Conservation (phyloP, 2,329 filamentous ascomycete species). For the Pseudonectria buxi region DNA sequence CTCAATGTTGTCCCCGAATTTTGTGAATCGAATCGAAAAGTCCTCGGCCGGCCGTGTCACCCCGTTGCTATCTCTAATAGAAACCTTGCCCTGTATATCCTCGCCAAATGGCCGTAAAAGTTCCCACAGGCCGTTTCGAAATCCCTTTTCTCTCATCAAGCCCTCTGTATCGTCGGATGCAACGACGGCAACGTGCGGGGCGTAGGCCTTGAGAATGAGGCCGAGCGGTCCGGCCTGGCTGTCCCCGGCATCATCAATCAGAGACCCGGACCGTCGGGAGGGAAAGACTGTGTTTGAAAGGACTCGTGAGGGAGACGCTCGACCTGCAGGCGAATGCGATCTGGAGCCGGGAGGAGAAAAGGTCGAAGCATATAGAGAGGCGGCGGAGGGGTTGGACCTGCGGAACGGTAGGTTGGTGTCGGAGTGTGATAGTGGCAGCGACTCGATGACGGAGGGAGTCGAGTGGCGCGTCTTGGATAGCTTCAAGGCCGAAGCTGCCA, state of each 20-base stretch:
- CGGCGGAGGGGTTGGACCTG: constrained; percentile 49
- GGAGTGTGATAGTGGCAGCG: constrained; percentile 41
- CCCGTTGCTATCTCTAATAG: constrained; percentile 83
- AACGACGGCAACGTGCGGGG: constrained; percentile 81
- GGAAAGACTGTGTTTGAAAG: constrained; percentile 54
- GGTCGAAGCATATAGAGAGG: constrained; percentile 59
- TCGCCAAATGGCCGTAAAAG: constrained; percentile 89
- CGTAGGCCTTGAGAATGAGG: constrained; percentile 76
- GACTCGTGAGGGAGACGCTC: constrained; percentile 49
- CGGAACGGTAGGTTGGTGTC: constrained; percentile 49
- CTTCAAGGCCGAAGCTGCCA: constrained; percentile 53
- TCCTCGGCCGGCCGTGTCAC: constrained; percentile 79
- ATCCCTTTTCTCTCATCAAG: constrained; percentile 75
- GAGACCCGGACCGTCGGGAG: constrained; percentile 35
- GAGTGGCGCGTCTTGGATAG: constrained; percentile 57
- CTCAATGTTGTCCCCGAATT: constrained; percentile 55
- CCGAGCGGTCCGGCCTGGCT: constrained; percentile 49
- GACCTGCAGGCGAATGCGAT: constrained; percentile 59
- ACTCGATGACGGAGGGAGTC: constrained; percentile 40
- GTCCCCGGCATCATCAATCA: constrained; percentile 38
- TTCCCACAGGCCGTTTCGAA: constrained; percentile 74
- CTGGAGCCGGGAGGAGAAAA: constrained; percentile 62
- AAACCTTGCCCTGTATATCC: constrained; percentile 76
- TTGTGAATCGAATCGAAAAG: constrained; percentile 80
- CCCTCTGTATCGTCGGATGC: constrained; percentile 82